phyloP scores from a whole-genome alignment of 768 basidiomycete species.

The Termitomyces sp. region DNA sequence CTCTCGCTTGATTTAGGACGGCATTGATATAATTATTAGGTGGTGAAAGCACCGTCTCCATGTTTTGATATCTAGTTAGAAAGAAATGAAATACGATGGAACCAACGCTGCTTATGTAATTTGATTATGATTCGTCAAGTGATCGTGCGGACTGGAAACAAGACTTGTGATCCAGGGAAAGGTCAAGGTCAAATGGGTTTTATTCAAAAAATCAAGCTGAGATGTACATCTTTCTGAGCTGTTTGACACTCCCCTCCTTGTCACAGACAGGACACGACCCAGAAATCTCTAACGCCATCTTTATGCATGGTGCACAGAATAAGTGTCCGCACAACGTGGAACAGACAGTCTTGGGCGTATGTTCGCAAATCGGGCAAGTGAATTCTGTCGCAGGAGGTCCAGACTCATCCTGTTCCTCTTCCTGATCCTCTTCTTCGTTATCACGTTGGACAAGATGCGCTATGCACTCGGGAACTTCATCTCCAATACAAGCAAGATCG shows the following conservation, averaged over 20 bases:
- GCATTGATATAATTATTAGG: no score
- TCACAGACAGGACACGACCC: slow-evolving; percentile 14
- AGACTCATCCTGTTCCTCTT: slow-evolving; percentile 8
- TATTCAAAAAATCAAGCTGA: slow-evolving; percentile 6
- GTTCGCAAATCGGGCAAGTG: slow-evolving; percentile 10
- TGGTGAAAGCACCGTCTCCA: no score
- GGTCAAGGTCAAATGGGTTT: background rate
- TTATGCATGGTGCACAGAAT: slow-evolving; percentile 13
- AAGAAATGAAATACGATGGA: no score
- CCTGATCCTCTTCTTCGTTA: background rate
- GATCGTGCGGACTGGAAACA: no score
- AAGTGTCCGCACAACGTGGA: slow-evolving; percentile 13
- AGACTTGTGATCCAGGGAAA: no score
- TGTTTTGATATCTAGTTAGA: no score
- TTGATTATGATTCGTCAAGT: no score
- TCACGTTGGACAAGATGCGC: slow-evolving; percentile 1
- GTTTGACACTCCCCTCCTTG: slow-evolving; percentile 4
- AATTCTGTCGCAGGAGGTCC: slow-evolving; percentile 4
- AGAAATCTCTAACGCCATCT: slow-evolving; percentile 7
- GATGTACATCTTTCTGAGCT: slow-evolving; percentile 13
- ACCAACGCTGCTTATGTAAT: background rate
- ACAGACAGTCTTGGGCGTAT: slow-evolving; percentile 2
- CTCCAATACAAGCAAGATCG: background rate
- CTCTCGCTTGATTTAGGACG: no score
- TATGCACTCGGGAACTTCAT: slow-evolving; percentile 4